Evolutionary conservation across 106 monocot genomes (phyloP).

Genomic region (Dioscorea dumetorum): DNA sequence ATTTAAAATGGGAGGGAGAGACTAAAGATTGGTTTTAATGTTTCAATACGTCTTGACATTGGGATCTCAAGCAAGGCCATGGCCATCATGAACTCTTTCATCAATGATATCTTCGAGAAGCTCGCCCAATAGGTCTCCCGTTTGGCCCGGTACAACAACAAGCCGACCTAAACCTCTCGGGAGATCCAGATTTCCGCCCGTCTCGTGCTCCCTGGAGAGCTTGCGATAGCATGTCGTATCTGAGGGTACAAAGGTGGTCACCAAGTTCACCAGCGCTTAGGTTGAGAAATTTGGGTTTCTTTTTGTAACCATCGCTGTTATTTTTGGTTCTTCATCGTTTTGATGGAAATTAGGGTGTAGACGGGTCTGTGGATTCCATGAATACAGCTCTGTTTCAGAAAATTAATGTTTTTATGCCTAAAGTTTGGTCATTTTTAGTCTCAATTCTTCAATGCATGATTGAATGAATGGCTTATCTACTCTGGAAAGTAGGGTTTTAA

Average conservation of each 20-base stretch:
- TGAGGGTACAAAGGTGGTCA: conserved; percentile 51
- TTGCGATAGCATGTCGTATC: conserved; percentile 69
- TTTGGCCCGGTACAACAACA: conserved; percentile 75
- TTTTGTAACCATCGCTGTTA: neutral
- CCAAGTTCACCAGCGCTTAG: conserved; percentile 44
- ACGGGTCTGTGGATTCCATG: neutral
- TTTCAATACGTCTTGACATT: conserved; percentile 94
- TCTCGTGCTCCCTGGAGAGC: conserved; percentile 72
- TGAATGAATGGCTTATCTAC: neutral
- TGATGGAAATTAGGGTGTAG: neutral
- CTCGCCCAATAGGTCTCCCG: conserved; percentile 67
- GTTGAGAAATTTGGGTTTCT: neutral
- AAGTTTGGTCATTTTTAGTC: neutral
- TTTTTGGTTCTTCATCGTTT: neutral
- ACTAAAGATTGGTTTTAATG: too few species aligned
- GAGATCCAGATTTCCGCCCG: conserved; percentile 86
- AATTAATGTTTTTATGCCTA: neutral
- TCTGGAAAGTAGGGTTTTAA: neutral
- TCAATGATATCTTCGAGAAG: conserved; percentile 99
- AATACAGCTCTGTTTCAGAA: neutral
- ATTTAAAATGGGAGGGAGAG: too few species aligned
- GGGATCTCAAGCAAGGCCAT: conserved; percentile 96
- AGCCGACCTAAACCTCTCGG: conserved; percentile 70
- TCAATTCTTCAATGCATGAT: neutral
- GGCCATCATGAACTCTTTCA: conserved; percentile 97